Evolutionary conservation across 2,329 filamentous ascomycete species (phyloP).

Genomic region (Xylaria hypoxylon): DNA sequence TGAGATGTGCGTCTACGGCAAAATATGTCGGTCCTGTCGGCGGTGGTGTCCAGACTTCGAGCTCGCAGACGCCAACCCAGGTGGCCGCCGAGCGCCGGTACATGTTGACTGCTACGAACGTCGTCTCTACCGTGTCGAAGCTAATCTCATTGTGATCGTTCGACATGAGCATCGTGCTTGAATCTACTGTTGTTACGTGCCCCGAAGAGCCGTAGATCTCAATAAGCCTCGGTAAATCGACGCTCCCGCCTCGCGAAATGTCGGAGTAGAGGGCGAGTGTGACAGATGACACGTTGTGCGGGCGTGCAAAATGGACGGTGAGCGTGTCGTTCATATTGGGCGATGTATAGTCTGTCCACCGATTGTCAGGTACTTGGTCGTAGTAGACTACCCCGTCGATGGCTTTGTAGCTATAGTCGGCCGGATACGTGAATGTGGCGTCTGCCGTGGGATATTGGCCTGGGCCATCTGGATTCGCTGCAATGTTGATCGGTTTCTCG

Average conservation of each 20-base stretch:
- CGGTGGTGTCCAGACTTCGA: slow-evolving; percentile 50
- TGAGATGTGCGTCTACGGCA: slow-evolving; percentile 49
- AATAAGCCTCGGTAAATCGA: slow-evolving; percentile 46
- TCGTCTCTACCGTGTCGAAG: slow-evolving; percentile 46
- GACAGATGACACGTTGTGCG: slow-evolving; percentile 50
- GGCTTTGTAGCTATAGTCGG: slow-evolving; percentile 53
- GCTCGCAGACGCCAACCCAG: slow-evolving; percentile 51
- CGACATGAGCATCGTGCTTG: slow-evolving; percentile 39
- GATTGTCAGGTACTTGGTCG: slow-evolving; percentile 54
- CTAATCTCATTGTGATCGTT: slow-evolving; percentile 49
- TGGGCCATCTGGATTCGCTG: slow-evolving; percentile 54
- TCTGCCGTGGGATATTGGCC: slow-evolving; percentile 51
- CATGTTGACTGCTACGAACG: slow-evolving; percentile 50
- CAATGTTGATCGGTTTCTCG: slow-evolving; percentile 54
- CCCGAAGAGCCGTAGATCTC: slow-evolving; percentile 47
- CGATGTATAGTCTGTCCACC: slow-evolving; percentile 54
- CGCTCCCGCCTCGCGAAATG: slow-evolving; percentile 50
- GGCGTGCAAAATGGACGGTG: slow-evolving; percentile 51
- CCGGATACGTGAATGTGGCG: slow-evolving; percentile 52
- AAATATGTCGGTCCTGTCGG: slow-evolving; percentile 41
- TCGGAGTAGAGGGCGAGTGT: slow-evolving; percentile 52
- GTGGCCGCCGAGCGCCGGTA: slow-evolving; percentile 41
- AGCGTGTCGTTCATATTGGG: slow-evolving; percentile 52
- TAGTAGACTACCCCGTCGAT: slow-evolving; percentile 58
- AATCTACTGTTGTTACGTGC: slow-evolving; percentile 37